Conservation (phyloP, 2,329 filamentous ascomycete species). For the Stemphylium beticola region DNA sequence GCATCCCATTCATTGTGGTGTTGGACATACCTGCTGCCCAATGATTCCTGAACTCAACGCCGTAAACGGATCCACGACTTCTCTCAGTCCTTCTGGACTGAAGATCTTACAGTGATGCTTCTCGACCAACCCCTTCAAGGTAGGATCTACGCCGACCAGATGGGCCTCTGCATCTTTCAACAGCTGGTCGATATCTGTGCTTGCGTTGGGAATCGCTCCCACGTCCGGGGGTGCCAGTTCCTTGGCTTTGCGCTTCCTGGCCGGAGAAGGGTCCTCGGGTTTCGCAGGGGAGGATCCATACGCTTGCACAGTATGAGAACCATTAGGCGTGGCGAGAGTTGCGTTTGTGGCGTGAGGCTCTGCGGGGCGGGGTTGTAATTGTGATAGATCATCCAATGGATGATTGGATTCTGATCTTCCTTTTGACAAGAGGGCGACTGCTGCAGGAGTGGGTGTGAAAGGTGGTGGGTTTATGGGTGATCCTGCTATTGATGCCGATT, state of each 20-base stretch:
- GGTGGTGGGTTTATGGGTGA: conserved; percentile 32
- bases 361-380: conserved; percentile 60
- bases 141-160: conserved; percentile 74
- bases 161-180: conserved; percentile 78
- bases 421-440: conserved; percentile 53
- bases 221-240: conserved; percentile 47
- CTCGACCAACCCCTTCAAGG: conserved; percentile 74
- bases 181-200: conserved; percentile 71
- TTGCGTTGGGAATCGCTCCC: conserved; percentile 40
- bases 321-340: conserved; percentile 72
- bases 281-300: conserved; percentile 48
- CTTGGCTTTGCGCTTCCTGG: conserved; percentile 52
- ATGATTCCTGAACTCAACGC: conserved; percentile 86
- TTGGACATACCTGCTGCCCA: conserved; percentile 72
- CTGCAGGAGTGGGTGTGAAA: conserved; percentile 56
- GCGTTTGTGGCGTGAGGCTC: conserved; percentile 72
- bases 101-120: conserved; percentile 80
- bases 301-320: conserved; percentile 64
- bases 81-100: conserved; percentile 78
- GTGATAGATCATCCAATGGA: conserved; percentile 35
- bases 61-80: conserved; percentile 87
- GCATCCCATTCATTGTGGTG: neutral
- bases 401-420: conserved; percentile 18
- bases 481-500: conserved; percentile 6
- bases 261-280: conserved; percentile 39